These are phyloP conservation scores for Geotrichum citri-aurantii DNA, from an alignment of 1,139 yeast genomes.

Conservation along the genomic window DNA sequence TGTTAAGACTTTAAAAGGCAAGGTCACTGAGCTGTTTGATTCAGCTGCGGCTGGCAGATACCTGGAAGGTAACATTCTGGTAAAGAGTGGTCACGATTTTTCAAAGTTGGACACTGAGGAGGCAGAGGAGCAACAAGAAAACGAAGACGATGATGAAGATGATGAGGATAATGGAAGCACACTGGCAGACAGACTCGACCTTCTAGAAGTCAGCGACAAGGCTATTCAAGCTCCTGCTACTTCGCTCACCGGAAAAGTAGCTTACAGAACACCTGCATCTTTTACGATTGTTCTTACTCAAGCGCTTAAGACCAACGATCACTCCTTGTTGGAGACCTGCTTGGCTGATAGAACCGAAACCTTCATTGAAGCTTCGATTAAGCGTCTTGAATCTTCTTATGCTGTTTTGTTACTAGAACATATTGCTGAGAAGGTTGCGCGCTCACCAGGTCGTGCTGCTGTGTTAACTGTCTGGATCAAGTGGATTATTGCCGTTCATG, in stretches of 20 bases:
- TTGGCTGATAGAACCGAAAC: slow-evolving; percentile 61
- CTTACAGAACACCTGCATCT: slow-evolving; percentile 31
- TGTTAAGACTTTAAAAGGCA: slow-evolving; percentile 20
- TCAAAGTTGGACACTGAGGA: slow-evolving; percentile 39
- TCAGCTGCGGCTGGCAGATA: slow-evolving; percentile 61
- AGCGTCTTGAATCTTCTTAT: slow-evolving; percentile 61
- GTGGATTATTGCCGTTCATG: slow-evolving; percentile 88
- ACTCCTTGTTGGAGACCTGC: slow-evolving; percentile 58
- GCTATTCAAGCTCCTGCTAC: slow-evolving; percentile 17
- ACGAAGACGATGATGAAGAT: slow-evolving; percentile 30
- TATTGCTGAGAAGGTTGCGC: slow-evolving; percentile 75
- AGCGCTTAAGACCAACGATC: slow-evolving; percentile 40
- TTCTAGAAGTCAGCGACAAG: slow-evolving; percentile 34
- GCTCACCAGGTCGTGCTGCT: slow-evolving; percentile 62
- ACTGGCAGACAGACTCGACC: slow-evolving; percentile 40
- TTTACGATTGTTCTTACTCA: slow-evolving; percentile 39
- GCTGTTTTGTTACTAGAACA: slow-evolving; percentile 75
- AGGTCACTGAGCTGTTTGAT: slow-evolving; percentile 51
- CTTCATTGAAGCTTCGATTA: slow-evolving; percentile 66
- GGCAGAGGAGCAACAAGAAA: slow-evolving; percentile 17
- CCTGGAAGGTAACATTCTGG: slow-evolving; percentile 60
- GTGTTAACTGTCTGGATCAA: slow-evolving; percentile 84
- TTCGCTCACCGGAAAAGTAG: slow-evolving; percentile 5
- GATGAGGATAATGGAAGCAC: slow-evolving; percentile 35
- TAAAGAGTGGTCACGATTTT: slow-evolving; percentile 43